These are phyloP conservation scores for Pichiaceae sp. DNA, from an alignment of 1,139 yeast species.

Conservation along the genomic window DNA sequence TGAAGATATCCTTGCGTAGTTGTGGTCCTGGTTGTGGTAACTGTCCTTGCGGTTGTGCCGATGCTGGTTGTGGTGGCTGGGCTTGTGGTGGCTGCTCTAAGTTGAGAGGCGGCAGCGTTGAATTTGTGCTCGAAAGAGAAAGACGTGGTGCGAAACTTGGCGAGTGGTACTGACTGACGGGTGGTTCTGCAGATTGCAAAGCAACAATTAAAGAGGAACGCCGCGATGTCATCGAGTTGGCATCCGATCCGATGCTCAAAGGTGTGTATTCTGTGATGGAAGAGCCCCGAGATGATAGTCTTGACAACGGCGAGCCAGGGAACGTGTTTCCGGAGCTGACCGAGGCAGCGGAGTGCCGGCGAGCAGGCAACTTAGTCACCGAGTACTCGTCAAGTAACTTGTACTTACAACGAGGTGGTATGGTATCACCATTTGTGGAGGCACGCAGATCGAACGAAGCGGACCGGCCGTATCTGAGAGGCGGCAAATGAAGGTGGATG, in stretches of 20 bases:
- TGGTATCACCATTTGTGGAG: conserved; percentile 1
- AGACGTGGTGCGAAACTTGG: conserved; percentile 7
- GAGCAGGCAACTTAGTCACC: conserved; percentile 12
- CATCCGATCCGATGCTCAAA: conserved; percentile 13
- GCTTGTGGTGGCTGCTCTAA: conserved; percentile 1
- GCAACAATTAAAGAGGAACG: conserved; percentile 9
- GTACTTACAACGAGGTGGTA: conserved; percentile 15
- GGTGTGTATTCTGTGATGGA: conserved; percentile 20
- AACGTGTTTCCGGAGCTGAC: conserved; percentile 11
- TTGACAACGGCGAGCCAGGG: conserved; percentile 16
- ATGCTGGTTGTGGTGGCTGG: background rate
- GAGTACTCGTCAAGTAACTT: conserved; percentile 18
- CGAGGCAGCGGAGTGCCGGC: conserved; percentile 26
- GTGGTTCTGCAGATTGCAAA: conserved; percentile 5
- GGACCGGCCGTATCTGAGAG: conserved; percentile 13
- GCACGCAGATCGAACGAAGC: conserved; percentile 16
- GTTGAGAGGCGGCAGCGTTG: conserved; percentile 3
- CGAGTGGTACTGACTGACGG: conserved; percentile 5
- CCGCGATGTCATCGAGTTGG: conserved; percentile 13
- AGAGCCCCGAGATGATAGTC: conserved; percentile 18
- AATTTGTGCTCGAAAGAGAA: conserved; percentile 6
- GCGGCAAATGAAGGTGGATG: conserved; percentile 3
- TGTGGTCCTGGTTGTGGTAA: background rate
- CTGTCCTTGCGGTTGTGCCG: conserved; percentile 2
- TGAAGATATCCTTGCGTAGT: conserved; percentile 10